Evolutionary conservation across 495 filamentous ascomycete genomes (phyloP).

Genomic region (Pseudoneurospora amorphoporcata): DNA sequence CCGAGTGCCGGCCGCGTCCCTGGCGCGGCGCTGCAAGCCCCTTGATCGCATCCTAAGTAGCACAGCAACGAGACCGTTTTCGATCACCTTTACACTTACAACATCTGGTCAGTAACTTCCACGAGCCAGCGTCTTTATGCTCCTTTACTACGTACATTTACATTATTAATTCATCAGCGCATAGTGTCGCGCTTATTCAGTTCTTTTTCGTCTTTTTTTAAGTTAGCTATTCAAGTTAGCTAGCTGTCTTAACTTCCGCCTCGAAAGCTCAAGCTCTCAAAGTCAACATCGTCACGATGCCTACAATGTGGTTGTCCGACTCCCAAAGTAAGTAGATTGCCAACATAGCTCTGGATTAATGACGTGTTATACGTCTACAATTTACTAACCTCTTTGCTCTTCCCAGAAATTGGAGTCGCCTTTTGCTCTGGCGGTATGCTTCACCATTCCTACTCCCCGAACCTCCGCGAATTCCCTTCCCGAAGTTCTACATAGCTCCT

Average conservation of each 20-base stretch:
- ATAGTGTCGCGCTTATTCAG: neutral
- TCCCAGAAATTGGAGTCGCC: slow-evolving; percentile 79
- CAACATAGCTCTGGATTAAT: neutral
- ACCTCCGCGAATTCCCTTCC: neutral
- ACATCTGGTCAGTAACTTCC: neutral
- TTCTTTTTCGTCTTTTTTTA: neutral
- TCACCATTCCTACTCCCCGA: neutral
- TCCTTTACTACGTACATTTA: neutral
- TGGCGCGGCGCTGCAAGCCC: neutral
- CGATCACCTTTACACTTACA: neutral
- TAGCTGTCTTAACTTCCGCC: neutral
- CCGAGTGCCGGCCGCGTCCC: neutral
- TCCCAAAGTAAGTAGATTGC: slow-evolving; percentile 64
- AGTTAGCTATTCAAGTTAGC: neutral
- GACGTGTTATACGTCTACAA: neutral
- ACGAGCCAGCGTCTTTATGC: neutral
- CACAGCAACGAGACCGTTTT: neutral
- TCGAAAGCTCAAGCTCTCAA: neutral
- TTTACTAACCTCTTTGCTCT: neutral
- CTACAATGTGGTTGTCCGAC: slow-evolving; percentile 88
- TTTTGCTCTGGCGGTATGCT: slow-evolving; percentile 89
- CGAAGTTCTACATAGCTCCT: neutral
- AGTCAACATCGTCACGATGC: slow-evolving; percentile 28
- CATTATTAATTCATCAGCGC: neutral
- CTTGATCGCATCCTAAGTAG: neutral